phyloP scores from a whole-genome alignment of 1,284 basidiomycete genomes.

The Blastosporella zonata region DNA sequence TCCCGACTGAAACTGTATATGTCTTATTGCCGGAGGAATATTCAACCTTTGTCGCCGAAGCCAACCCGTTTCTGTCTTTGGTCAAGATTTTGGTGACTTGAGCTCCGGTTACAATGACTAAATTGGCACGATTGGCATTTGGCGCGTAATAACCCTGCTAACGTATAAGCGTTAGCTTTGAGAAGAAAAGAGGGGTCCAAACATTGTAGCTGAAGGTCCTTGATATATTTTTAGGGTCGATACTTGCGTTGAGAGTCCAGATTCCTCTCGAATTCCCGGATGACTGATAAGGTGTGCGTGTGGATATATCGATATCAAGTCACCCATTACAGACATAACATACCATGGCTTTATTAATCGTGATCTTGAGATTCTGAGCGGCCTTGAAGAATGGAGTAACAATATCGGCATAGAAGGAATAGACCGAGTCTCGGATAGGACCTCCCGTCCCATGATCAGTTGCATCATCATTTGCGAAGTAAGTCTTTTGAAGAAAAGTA shows the following conservation, averaged over 20 bases:
- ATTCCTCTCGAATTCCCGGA: conserved; percentile 2
- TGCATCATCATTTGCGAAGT: conserved; percentile 6
- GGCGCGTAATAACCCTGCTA: conserved; percentile 8
- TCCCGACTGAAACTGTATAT: conserved; percentile 2
- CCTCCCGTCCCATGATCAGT: conserved; percentile 6
- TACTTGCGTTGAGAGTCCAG: conserved; percentile 8
- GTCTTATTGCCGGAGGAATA: conserved; percentile 3
- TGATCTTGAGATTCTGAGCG: conserved; percentile 4
- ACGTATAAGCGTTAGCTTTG: not conserved
- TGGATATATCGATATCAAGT: not conserved
- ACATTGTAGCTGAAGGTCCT: conserved; percentile 8
- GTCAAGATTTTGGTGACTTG: conserved; percentile 8
- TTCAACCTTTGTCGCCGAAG: conserved; percentile 2
- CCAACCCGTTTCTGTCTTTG: not conserved
- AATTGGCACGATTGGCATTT: conserved; percentile 6
- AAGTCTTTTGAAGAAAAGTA: not conserved
- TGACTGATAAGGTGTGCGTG: too few relatives aligned
- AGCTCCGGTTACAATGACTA: conserved; percentile 5
- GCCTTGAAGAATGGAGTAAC: conserved; percentile 5
- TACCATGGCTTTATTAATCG: conserved; percentile 9
- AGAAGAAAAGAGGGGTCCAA: not conserved
- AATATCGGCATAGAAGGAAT: conserved; percentile 8
- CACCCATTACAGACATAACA: not conserved
- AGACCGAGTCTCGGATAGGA: not conserved
- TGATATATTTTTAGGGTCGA: conserved; percentile 8